Conservation (phyloP, 2,329 filamentous ascomycete genomes). For the Ophiostoma triangulosporum region DNA sequence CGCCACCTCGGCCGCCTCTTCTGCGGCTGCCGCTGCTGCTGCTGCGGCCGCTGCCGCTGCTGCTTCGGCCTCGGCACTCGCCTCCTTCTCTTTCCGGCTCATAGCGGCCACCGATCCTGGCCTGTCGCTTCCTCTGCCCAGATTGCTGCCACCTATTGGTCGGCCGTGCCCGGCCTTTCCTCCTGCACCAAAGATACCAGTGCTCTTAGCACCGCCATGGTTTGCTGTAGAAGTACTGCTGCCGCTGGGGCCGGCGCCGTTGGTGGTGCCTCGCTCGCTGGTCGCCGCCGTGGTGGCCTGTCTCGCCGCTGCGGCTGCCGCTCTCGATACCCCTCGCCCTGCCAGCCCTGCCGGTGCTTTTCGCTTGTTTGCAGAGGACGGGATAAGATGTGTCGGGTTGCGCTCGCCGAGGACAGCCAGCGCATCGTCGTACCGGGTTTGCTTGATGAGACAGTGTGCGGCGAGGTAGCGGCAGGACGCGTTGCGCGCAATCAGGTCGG, state of each 20-base stretch:
- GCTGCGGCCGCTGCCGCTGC: constrained; percentile 1
- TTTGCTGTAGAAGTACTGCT: not conserved
- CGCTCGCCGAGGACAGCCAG: constrained; percentile 76
- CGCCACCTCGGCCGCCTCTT: constrained; percentile 5
- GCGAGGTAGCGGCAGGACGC: constrained; percentile 85
- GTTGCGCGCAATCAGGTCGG: constrained; percentile 69
- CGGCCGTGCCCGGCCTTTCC: constrained; percentile 5
- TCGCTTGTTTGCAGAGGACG: constrained; percentile 47
- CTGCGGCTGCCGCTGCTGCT: constrained; percentile 4
- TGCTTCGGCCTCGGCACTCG: constrained; percentile 1
- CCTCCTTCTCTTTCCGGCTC: constrained; percentile 18
- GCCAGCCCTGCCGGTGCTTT: constrained; percentile 39
- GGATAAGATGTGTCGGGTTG: constrained; percentile 80
- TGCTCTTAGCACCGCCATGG: constrained; percentile 1
- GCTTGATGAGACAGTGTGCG: constrained; percentile 88
- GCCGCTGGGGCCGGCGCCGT: not conserved
- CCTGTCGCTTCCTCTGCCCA: constrained; percentile 7
- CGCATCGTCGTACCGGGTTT: constrained; percentile 80
- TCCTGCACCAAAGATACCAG: constrained; percentile 8
- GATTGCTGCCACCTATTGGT: not conserved
- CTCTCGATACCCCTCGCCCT: constrained; percentile 20
- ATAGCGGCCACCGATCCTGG: constrained; percentile 19
- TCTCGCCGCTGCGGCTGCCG: not conserved
- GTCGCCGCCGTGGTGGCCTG: not conserved
- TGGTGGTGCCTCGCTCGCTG: not conserved